phyloP scores from a whole-genome alignment of 805 yeast species.

The Kockiozyma suomiensis region DNA sequence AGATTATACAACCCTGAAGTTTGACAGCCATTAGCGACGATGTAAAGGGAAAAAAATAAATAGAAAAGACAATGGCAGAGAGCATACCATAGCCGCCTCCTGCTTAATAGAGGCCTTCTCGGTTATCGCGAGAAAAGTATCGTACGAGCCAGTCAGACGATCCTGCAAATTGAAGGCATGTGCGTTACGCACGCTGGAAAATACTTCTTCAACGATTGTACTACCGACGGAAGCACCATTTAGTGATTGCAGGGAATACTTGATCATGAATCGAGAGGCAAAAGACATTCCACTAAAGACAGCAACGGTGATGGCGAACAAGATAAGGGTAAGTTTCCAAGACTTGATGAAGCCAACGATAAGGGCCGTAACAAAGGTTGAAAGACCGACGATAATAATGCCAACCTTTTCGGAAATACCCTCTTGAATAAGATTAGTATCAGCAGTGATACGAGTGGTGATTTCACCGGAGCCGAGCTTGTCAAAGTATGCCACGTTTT shows the following conservation, averaged over 20 bases:
- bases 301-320: constrained; percentile 42
- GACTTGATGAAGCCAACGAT: constrained; percentile 45
- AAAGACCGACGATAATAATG: constrained; percentile 43
- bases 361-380: constrained; percentile 47
- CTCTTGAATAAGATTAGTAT: constrained; percentile 47
- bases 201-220: constrained; percentile 47
- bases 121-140: constrained; percentile 38
- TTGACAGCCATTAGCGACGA: too few species aligned
- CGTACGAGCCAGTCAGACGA: constrained; percentile 42
- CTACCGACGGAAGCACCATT: constrained; percentile 34
- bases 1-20: constrained; percentile 44
- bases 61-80: neutral
- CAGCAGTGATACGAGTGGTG: constrained; percentile 48
- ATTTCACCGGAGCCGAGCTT: constrained; percentile 49
- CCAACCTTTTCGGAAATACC: constrained; percentile 49
- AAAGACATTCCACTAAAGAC: constrained; percentile 40
- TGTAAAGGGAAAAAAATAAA: neutral
- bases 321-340: constrained; percentile 46
- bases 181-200: constrained; percentile 47
- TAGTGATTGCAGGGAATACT: constrained; percentile 16
- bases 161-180: constrained; percentile 48
- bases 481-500: constrained; percentile 49
- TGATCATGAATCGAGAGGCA: constrained; percentile 40
- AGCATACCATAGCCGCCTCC: constrained; percentile 33
- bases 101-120: constrained; percentile 32